Percentiles rank a stretch among this genome's conserved stretches.
phyloP scores from a whole-genome alignment of 1,284 basidiomycete genomes.

The Marasmius fiardii region DNA sequence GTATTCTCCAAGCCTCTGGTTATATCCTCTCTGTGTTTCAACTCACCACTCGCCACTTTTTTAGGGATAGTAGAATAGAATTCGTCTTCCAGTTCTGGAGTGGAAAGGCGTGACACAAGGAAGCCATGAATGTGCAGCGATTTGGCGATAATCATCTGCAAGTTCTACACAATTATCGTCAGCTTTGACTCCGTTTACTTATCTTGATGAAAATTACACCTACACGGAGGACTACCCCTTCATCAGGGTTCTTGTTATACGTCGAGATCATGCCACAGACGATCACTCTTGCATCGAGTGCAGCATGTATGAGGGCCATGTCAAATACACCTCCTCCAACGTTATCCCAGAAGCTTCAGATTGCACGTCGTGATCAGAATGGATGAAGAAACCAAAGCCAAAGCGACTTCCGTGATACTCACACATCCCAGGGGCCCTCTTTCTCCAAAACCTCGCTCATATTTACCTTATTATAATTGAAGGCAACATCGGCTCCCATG shows the following conservation, averaged over 20 bases:
- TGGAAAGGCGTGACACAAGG: conserved; percentile 33
- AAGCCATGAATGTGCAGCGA: conserved; percentile 51
- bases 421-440: conserved; percentile 56
- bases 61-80: conserved; percentile 43
- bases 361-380: not conserved
- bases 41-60: conserved; percentile 41
- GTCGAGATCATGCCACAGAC: conserved; percentile 11
- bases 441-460: conserved; percentile 51
- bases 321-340: conserved; percentile 25
- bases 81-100: conserved; percentile 20
- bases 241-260: not conserved
- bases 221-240: not conserved
- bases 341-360: conserved; percentile 37
- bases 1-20: conserved; percentile 36
- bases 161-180: conserved; percentile 4
- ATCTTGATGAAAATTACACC: not conserved
- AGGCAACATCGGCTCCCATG: conserved; percentile 65
- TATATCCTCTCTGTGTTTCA: conserved; percentile 46
- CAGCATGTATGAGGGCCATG: conserved; percentile 18
- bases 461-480: conserved; percentile 69
- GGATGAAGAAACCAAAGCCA: not conserved
- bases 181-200: no score
- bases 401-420: conserved; percentile 16
- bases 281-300: conserved; percentile 12
- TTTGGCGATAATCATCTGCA: conserved; percentile 34